phyloP scores from a whole-genome alignment of 805 yeast genomes.

The Candida piceae region DNA sequence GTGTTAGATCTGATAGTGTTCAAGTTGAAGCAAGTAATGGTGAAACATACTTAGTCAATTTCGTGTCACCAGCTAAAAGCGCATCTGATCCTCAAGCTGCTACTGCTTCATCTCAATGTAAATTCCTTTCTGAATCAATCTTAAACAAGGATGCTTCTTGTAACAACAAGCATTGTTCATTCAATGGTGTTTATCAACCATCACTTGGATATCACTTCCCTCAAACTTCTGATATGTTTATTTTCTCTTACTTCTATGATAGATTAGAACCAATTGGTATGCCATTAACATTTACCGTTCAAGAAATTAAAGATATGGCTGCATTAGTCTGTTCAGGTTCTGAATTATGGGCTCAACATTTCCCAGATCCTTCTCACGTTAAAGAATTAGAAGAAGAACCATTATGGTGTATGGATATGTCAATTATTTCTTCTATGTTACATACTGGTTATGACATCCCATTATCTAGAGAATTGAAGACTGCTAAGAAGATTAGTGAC shows the following conservation, averaged over 20 bases:
- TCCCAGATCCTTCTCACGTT: slow-evolving; percentile 64
- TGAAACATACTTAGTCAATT: slow-evolving; percentile 28
- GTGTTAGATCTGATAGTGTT: slow-evolving; percentile 52
- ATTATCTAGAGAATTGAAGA: slow-evolving; percentile 78
- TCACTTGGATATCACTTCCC: slow-evolving; percentile 75
- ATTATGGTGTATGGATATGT: slow-evolving; percentile 89
- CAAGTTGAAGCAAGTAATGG: slow-evolving; percentile 48
- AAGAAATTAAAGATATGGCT: slow-evolving; percentile 79
- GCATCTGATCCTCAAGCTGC: slow-evolving; percentile 25
- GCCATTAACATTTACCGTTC: slow-evolving; percentile 83
- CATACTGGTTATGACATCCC: slow-evolving; percentile 98
- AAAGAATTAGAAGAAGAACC: slow-evolving; percentile 71
- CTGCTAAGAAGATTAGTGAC: slow-evolving; percentile 83
- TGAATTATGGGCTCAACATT: slow-evolving; percentile 61
- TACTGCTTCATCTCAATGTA: slow-evolving; percentile 78
- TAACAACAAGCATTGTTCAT: slow-evolving; percentile 77
- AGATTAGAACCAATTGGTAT: slow-evolving; percentile 91
- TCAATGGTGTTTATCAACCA: slow-evolving; percentile 97
- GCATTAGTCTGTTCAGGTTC: slow-evolving; percentile 82
- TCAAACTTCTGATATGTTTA: slow-evolving; percentile 68
- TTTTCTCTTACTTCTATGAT: slow-evolving; percentile 94
- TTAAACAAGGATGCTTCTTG: slow-evolving; percentile 83
- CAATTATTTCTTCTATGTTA: slow-evolving; percentile 82
- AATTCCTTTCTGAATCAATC: slow-evolving; percentile 73
- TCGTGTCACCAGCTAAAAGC: slow-evolving; percentile 26